A percentile compares a stretch with the other conserved stretches of the same genome.
Evolutionary conservation across 192 early-diverging fungal species (phyloP).

Genomic region (Mortierella hygrophila): DNA sequence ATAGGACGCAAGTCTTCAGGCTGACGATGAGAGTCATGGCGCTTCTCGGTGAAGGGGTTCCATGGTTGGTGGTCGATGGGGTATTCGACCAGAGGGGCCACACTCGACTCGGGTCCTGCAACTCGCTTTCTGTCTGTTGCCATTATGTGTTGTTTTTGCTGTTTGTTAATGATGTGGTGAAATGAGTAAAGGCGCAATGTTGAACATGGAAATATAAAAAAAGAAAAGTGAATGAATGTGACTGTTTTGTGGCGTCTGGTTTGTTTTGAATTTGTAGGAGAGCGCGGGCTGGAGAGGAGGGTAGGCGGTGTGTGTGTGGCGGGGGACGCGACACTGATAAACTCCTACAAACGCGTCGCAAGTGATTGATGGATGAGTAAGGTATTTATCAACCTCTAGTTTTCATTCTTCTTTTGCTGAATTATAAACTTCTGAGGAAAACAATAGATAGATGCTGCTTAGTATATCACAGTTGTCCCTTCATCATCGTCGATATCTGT

Average conservation of each 20-base stretch:
- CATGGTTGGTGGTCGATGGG: conserved; percentile 43
- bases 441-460: too few relatives aligned
- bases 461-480: too few relatives aligned
- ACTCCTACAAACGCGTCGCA: conserved; percentile 27
- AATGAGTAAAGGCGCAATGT: neutral
- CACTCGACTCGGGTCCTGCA: conserved; percentile 65
- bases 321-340: neutral
- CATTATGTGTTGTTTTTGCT: neutral
- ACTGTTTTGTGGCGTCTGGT: conserved; percentile 4
- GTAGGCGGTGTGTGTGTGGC: neutral
- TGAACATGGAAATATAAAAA: conserved; percentile 4
- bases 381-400: too few relatives aligned
- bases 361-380: too few relatives aligned
- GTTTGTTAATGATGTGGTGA: neutral
- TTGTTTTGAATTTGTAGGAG: neutral
- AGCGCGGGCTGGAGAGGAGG: neutral
- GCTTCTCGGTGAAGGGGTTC: conserved; percentile 35
- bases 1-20: conserved; percentile 68
- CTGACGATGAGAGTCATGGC: conserved; percentile 61
- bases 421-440: too few relatives aligned
- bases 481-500: too few relatives aligned
- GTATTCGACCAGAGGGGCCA: conserved; percentile 62
- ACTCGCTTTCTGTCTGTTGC: conserved; percentile 67
- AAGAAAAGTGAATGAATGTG: neutral
- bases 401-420: too few relatives aligned